Evolutionary conservation across 495 filamentous ascomycete species (phyloP), one percentile per base, ranked within the genome.

Genomic region (Bacidia gigantensis): DNA sequence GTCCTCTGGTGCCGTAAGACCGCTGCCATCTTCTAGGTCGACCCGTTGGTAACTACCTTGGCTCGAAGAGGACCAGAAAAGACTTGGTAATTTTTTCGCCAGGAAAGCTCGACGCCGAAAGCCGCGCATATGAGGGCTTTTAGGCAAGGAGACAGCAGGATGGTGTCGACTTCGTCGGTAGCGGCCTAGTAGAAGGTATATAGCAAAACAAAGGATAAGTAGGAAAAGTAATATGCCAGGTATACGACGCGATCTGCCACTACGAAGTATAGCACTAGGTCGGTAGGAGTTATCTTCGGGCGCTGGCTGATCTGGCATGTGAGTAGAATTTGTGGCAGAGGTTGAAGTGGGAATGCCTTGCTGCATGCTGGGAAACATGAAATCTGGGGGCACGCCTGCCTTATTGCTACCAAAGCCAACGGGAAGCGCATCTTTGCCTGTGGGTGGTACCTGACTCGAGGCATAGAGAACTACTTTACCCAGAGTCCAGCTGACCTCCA

Each of bases 401-500:
- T 68, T 65, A 60, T 99, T 97, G 69, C 76, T 84, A 40, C 92
- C 92, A 61, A 97, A 97, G 1, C 92, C 92, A 9, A 99, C 93
- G 0, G 87, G 84, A 3, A 85, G 69, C 5, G 70, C 65, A 46
- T 81, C 72, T 25, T 74, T 67, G 1, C 69, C 67, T 11, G 73
- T 68, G 0, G 84, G 73, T 0, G 84, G 82, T 14, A 97, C 74
- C 64, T 96, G 87, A 3, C 86, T 89, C 5, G 92, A 81, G 0
- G 90, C 92, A 58, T 97, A 99, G 20, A 99, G 77, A n/a, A 97
- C 81, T 73, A 97, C 96, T 66, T 95, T 95, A 2, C 92, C 92
- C 0, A 99, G 70, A 0, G 92, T 97, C 92, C 92, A 99, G 68
- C 86, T 93, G n/a, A 99, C 86, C 69, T 99, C 92, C 12, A 86